A percentile compares a stretch with the other conserved stretches of the same genome.
These are phyloP conservation scores for Solanum boliviense DNA, from an alignment of 257 asterid species.

Conservation along the genomic window DNA sequence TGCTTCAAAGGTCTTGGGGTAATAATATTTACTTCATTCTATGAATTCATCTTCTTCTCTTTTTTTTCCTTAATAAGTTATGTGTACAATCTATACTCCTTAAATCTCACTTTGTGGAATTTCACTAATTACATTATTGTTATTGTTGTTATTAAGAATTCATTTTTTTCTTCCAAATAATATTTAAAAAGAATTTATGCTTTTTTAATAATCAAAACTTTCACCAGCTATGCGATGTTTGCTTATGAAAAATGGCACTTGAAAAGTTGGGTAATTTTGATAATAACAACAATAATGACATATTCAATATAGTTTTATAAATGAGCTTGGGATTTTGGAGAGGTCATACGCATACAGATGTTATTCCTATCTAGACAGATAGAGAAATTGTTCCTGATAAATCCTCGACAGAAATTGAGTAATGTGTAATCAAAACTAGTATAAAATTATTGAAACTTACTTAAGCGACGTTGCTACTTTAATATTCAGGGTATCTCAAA, in stretches of 20 bases:
- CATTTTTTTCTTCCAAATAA: background rate
- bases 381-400: background rate
- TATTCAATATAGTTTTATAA: background rate
- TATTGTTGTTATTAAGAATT: too few species aligned
- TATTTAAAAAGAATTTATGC: background rate
- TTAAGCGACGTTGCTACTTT: background rate
- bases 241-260: background rate
- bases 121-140: too few species aligned
- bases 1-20: background rate
- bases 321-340: background rate
- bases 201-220: background rate
- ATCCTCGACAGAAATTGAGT: background rate
- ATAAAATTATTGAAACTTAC: background rate
- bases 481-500: background rate
- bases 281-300: background rate
- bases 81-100: too few species aligned
- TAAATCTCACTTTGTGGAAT: too few species aligned
- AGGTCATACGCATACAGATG: background rate
- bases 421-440: background rate
- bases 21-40: background rate
- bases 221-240: background rate
- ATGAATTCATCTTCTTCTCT: background rate
- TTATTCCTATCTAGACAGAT: too few species aligned
- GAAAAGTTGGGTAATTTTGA: background rate
- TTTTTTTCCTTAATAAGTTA: accelerated